phyloP scores from a whole-genome alignment of 202 grass and related monocot species.

The Elaeis oleifera region DNA sequence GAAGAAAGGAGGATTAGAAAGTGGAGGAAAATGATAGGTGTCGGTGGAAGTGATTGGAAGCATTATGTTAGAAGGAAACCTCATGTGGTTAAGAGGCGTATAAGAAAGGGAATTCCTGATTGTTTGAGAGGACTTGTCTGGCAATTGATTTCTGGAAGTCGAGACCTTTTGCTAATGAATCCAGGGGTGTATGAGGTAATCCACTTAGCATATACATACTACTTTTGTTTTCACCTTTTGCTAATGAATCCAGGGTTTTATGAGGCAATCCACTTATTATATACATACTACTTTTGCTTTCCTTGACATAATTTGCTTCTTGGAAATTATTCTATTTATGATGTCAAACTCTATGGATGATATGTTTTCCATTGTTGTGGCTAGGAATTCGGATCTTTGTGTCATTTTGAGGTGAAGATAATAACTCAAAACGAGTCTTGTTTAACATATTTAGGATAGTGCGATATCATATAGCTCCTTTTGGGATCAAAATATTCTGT shows the following conservation, averaged over 20 bases:
- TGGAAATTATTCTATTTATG: no score
- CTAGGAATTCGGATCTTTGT: neutral
- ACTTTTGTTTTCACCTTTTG: slow-evolving; percentile 40
- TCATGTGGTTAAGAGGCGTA: slow-evolving; percentile 72
- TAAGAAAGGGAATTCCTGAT: slow-evolving; percentile 50
- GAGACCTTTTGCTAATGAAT: slow-evolving; percentile 80
- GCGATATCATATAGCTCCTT: neutral
- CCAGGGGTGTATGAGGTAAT: slow-evolving; percentile 91
- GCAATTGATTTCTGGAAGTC: slow-evolving; percentile 88
- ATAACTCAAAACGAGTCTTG: no score
- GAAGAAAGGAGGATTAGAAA: slow-evolving; percentile 23
- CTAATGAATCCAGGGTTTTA: slow-evolving; percentile 82
- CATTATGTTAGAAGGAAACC: slow-evolving; percentile 62
- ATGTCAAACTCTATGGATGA: no score
- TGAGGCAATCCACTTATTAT: slow-evolving; percentile 43
- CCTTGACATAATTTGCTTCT: slow-evolving; percentile 6
- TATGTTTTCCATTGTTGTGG: neutral
- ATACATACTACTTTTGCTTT: neutral
- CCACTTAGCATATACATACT: neutral
- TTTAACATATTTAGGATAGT: no score
- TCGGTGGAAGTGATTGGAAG: slow-evolving; percentile 17
- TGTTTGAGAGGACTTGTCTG: slow-evolving; percentile 79
- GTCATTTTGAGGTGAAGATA: no score
- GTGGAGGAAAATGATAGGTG: slow-evolving; percentile 30
- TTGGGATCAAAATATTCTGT: neutral